Base-by-base conservation (phyloP, 2,329 filamentous ascomycete species). In the Phialocephala sp. region DNA sequence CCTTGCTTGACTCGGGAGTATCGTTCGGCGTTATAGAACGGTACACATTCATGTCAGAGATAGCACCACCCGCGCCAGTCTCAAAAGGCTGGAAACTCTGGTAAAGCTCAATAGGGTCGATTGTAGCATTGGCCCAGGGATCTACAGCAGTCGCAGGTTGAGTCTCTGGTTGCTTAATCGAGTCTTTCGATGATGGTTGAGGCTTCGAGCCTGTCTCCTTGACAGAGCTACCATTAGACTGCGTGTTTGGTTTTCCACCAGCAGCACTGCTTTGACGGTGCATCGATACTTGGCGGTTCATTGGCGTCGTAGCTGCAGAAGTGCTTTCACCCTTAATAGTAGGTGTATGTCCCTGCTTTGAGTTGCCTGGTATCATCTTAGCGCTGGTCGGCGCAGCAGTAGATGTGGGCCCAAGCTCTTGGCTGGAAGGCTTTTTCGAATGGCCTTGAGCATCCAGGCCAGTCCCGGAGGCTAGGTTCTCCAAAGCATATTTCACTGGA, bases 1-100 rank as follows among this genome's bases (percentile, higher is more conserved):
- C 86, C 74, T 88, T 87, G 75, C 81, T 85, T 1, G 87, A 89
- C 69, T 89, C 87, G 0, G 87, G 87, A 8, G 87, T 89, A 72
- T 89, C 86, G 66, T 88, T 87, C 0, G 87, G 86, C 27, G 87
- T 87, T 64, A 84, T 77, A 0, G 84, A 82, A 22, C 83, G 82
- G 71, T 86, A 87, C 9, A 84, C 77, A 62, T 77, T 80, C 73
- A 84, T 81, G 67, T 89, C 84, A 14, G 80, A 80, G 62, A 87
- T 82, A 2, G 84, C 79, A 20, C 82, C 85, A 11, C 78, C 77
- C 39, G 78, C 80, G 74, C 78, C 64, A 71, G 73, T 69, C 45
- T 83, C 81, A 6, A 83, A 76, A 2, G 76, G 74, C 22, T 77
- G 75, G 18, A 85, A 76, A 18, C 74, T 73, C 32, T 77, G 75